A percentile compares a stretch with the other conserved stretches of the same genome.
Conservation (phyloP, 495 filamentous ascomycete species). For the Penicillium coprophilum region DNA sequence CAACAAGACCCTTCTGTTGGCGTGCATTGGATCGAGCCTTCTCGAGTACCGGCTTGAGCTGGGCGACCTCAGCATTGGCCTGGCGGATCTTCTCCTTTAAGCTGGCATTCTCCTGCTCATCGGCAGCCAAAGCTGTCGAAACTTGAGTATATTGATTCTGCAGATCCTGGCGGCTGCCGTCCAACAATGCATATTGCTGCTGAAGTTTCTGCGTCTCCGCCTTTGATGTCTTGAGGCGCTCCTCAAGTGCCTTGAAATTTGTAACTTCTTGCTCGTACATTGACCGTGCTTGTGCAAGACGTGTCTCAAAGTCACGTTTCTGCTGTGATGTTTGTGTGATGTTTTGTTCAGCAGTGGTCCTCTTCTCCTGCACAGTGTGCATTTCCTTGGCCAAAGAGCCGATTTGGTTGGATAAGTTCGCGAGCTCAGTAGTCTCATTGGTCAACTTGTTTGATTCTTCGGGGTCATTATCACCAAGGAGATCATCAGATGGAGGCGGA, state of each 20-base stretch:
- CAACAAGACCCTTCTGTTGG: conserved; percentile 91
- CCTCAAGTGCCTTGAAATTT: conserved; percentile 79
- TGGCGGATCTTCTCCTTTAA: conserved; percentile 85
- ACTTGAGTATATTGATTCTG: conserved; percentile 80
- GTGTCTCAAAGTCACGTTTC: conserved; percentile 87
- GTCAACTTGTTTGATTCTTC: conserved; percentile 85
- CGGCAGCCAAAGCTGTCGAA: conserved; percentile 70
- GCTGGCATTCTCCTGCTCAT: conserved; percentile 82
- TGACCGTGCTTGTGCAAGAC: conserved; percentile 75
- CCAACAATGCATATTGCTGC: conserved; percentile 75
- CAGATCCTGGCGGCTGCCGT: conserved; percentile 79
- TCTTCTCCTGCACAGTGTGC: conserved; percentile 83
- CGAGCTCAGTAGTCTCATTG: conserved; percentile 87
- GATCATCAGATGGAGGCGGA: conserved; percentile 70
- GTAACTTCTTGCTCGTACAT: conserved; percentile 93
- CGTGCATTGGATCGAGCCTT: conserved; percentile 85
- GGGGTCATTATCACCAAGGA: conserved; percentile 91
- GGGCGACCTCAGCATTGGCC: conserved; percentile 75
- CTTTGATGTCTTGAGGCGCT: conserved; percentile 70
- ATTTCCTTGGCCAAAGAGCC: conserved; percentile 87
- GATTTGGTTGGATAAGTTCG: conserved; percentile 94
- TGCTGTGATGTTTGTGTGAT: conserved; percentile 75
- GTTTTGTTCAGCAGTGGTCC: conserved; percentile 71
- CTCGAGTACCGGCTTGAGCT: conserved; percentile 84
- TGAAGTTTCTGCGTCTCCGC: conserved; percentile 81